Evolutionary conservation across 176 grass and related monocot species (phyloP), one percentile per base, ranked within the genome.

Genomic region (Elaeis guineensis): DNA sequence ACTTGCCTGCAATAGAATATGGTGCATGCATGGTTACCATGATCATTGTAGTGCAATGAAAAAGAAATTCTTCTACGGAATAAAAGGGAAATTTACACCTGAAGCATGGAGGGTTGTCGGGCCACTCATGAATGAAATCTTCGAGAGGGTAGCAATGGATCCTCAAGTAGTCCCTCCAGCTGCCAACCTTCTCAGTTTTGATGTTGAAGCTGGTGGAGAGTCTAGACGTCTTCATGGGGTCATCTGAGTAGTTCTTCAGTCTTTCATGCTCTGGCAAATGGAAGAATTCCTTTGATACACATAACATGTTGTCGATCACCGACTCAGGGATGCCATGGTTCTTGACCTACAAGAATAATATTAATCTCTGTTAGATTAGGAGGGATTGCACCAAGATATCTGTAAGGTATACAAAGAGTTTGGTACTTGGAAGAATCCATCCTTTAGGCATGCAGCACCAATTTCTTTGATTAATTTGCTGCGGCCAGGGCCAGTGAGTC

Each of bases 201-300:
- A 87, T 78, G 75, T 97, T 97, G 83, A 97, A 91, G 75, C 92
- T 97, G 5, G 92, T 85, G 22, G 92, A 97, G 25, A 97, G 78
- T 28, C 92, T 58, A 55, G 76, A 83, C 53, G 83, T 69, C 79
- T 87, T 90, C 50, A 63, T 77, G 50, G 92, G 87, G 55, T 97
- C 92, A 53, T 97, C 87, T 17, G 92, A 97, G 63, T 88, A 96
- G 72, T 73, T 87, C 77, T 96, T 96, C 61, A 96, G 51, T 80
- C 92, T 76, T 72, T 96, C 92, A 17, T 75, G 75, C 54, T 87
- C 87, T 23, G 92, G 87, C 63, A 90, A 61, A 73, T 87, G 92
- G 77, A 96, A 96, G 92, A 96, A 96, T 56, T 90, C 81, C 84
- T 63, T 69, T 12, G 80, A 77, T 52, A 90, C 78, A 29, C 69